Evolutionary conservation across 768 basidiomycete genomes (phyloP).

Genomic region (Mrakia frigida): DNA sequence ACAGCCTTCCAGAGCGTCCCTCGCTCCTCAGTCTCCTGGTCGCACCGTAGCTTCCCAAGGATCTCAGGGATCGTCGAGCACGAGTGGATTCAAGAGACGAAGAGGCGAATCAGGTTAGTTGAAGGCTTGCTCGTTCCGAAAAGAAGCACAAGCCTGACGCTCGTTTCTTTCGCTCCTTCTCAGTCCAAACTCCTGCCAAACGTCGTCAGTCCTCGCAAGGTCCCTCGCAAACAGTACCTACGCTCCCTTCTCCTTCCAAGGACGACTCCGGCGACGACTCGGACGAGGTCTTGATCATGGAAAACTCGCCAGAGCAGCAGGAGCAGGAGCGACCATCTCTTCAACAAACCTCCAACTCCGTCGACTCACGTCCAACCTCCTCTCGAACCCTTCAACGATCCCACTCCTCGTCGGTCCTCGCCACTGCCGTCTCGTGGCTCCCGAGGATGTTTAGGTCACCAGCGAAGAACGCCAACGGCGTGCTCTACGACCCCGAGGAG

Average conservation of each 20-base stretch:
- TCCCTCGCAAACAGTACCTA: neutral
- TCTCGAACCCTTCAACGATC: neutral
- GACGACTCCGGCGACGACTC: neutral
- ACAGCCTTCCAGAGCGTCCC: neutral
- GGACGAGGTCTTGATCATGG: neutral
- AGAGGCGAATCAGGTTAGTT: neutral
- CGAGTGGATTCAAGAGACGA: neutral
- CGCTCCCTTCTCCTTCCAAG: neutral
- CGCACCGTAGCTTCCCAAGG: neutral
- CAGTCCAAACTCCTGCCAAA: neutral
- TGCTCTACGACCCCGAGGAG: neutral
- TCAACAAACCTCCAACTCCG: neutral
- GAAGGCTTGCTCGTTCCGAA: neutral
- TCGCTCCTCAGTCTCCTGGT: neutral
- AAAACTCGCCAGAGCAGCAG: neutral
- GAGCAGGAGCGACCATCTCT: neutral
- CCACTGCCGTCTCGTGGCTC: conserved; percentile 24
- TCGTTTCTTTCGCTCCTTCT: neutral
- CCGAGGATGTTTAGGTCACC: conserved; percentile 26
- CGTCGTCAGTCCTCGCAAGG: neutral
- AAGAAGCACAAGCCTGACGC: neutral
- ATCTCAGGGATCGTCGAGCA: neutral
- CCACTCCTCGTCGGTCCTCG: conserved; percentile 10
- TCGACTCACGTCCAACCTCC: neutral
- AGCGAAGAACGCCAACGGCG: conserved; percentile 5